phyloP scores from a whole-genome alignment of 805 yeast species.

The Zygosaccharomyces siamensis region DNA sequence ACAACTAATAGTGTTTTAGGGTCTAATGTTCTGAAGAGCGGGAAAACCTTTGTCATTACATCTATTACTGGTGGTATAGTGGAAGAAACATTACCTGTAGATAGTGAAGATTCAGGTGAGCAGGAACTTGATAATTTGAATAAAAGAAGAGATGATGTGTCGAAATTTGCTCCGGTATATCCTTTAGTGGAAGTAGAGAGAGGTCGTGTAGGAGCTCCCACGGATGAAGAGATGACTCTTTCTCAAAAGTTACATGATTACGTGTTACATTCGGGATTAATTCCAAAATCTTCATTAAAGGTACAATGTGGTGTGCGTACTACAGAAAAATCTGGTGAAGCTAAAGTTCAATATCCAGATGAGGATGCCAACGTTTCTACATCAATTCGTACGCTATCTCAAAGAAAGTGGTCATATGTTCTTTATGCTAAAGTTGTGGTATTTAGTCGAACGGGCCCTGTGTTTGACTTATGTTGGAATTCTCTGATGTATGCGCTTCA shows the following conservation, averaged over 20 bases:
- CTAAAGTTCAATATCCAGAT: slow-evolving; percentile 45
- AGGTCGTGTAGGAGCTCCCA: slow-evolving; percentile 75
- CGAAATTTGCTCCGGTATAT: slow-evolving; percentile 44
- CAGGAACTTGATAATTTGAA: slow-evolving; percentile 25
- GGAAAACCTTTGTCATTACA: slow-evolving; percentile 69
- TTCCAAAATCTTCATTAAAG: slow-evolving; percentile 47
- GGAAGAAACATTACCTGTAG: slow-evolving; percentile 47
- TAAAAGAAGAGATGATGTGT: slow-evolving; percentile 23
- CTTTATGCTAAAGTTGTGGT: slow-evolving; percentile 71
- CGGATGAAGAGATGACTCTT: slow-evolving; percentile 76
- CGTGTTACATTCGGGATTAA: slow-evolving; percentile 51
- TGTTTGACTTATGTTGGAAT: slow-evolving; percentile 70
- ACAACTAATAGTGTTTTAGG: slow-evolving; percentile 46
- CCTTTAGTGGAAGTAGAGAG: slow-evolving; percentile 74
- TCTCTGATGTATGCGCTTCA: slow-evolving; percentile 60
- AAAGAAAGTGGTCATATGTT: slow-evolving; percentile 50
- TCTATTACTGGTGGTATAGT: slow-evolving; percentile 63
- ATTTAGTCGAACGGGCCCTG: slow-evolving; percentile 76
- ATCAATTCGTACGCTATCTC: slow-evolving; percentile 34
- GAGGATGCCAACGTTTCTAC: slow-evolving; percentile 33
- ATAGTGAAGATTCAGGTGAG: slow-evolving; percentile 41
- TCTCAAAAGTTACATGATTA: slow-evolving; percentile 62
- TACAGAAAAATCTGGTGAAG: slow-evolving; percentile 46
- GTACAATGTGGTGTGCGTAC: slow-evolving; percentile 41
- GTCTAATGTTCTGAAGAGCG: slow-evolving; percentile 62